A percentile compares a stretch with the other conserved stretches of the same genome.
phyloP scores from a whole-genome alignment of 2,329 filamentous ascomycete species.

The Neospermospora avenae region DNA sequence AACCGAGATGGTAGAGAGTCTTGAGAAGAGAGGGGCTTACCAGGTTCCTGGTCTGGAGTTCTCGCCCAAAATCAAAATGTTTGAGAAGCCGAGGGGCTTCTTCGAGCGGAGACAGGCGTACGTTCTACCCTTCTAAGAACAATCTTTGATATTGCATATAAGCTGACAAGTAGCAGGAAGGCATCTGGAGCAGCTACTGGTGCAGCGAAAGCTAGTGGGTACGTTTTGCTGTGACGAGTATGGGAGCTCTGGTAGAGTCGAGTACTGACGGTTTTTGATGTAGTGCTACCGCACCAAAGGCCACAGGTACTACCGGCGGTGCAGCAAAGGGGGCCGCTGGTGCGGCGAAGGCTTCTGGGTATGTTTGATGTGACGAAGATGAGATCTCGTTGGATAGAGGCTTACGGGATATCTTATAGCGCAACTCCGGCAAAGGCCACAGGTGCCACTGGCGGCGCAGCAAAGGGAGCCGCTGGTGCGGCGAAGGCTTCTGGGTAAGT shows the following conservation, averaged over 20 bases:
- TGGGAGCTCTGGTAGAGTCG: neutral
- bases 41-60: neutral
- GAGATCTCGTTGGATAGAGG: neutral
- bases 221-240: neutral
- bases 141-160: neutral
- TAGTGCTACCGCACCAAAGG: neutral
- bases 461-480: neutral
- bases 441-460: neutral
- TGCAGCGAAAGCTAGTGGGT: constrained; percentile 1
- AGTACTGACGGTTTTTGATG: neutral
- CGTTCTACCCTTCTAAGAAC: neutral
- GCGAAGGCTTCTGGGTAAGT: neutral
- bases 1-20: neutral
- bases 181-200: neutral
- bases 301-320: neutral
- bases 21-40: constrained; percentile 11
- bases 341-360: neutral
- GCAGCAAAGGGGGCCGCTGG: neutral
- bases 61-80: constrained; percentile 1
- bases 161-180: neutral
- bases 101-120: constrained; percentile 5
- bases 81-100: constrained; percentile 7
- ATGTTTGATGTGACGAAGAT: neutral
- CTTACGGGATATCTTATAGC: neutral
- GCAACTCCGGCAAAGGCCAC: neutral